phyloP scores from a whole-genome alignment of 2,329 filamentous ascomycete species.

The Pleomassaria siparia region DNA sequence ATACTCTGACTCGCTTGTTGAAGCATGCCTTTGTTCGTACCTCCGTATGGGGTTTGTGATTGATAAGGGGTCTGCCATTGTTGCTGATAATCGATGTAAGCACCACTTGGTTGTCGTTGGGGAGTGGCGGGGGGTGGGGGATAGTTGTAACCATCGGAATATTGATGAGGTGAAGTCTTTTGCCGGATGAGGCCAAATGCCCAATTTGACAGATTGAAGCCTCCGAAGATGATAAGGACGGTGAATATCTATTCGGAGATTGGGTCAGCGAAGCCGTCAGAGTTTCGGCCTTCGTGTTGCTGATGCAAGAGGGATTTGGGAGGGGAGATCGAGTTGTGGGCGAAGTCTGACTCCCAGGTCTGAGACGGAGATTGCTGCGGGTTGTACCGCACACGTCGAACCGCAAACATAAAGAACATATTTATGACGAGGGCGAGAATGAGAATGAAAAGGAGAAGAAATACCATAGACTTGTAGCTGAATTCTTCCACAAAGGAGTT shows the following conservation, averaged over 20 bases:
- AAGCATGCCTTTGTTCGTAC: constrained; percentile 20
- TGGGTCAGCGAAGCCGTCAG: constrained; percentile 11
- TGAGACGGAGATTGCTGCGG: not conserved
- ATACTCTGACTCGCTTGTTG: constrained; percentile 29
- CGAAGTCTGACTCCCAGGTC: not conserved
- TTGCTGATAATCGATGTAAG: constrained; percentile 22
- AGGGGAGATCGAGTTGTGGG: not conserved
- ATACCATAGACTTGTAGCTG: constrained; percentile 77
- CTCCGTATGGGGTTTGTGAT: constrained; percentile 29
- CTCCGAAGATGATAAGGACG: constrained; percentile 50
- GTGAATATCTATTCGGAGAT: constrained; percentile 49
- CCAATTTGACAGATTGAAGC: constrained; percentile 60
- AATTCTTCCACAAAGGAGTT: constrained; percentile 92
- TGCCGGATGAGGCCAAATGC: constrained; percentile 59
- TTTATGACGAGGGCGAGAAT: not conserved
- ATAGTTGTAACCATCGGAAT: constrained; percentile 19
- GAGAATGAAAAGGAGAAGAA: constrained; percentile 10
- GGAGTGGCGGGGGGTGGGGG: constrained; percentile 31
- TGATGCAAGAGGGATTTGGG: not conserved
- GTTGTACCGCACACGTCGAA: not conserved
- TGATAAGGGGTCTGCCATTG: constrained; percentile 26
- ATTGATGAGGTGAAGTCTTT: constrained; percentile 29
- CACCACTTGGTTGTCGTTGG: constrained; percentile 26
- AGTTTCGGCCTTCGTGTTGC: not conserved
- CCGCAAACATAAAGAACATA: not conserved